phyloP scores from a whole-genome alignment of 1,284 basidiomycete species.

The Fistulina hepatica region DNA sequence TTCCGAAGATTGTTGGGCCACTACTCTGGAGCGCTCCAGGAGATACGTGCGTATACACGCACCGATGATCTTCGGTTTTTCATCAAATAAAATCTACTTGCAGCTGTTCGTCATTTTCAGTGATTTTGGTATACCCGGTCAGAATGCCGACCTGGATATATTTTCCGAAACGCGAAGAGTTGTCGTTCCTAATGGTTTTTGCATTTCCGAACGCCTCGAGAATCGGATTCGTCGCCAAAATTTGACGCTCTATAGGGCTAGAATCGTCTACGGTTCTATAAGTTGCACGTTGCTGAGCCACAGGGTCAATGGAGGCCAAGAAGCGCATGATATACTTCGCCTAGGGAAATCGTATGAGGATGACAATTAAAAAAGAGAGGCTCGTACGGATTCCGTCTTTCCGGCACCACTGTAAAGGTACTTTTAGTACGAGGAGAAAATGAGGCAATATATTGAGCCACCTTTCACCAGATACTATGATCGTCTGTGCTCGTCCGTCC shows the following conservation, averaged over 20 bases:
- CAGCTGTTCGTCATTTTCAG: background rate
- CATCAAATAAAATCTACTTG: constrained; percentile 86
- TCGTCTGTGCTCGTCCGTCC: constrained; percentile 93
- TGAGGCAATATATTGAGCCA: constrained; percentile 24
- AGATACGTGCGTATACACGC: constrained; percentile 97
- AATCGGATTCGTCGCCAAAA: constrained; percentile 98
- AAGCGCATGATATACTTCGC: constrained; percentile 99
- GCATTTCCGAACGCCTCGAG: constrained; percentile 99
- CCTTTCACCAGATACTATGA: constrained; percentile 98
- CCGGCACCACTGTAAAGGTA: constrained; percentile 75
- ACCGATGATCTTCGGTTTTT: constrained; percentile 90
- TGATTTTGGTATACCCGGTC: constrained; percentile 4
- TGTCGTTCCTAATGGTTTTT: constrained; percentile 98
- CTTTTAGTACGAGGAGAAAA: constrained; percentile 3
- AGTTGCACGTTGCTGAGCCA: constrained; percentile 54
- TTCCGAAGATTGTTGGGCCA: constrained; percentile 94
- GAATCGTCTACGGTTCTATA: constrained; percentile 68
- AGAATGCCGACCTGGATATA: constrained; percentile 80
- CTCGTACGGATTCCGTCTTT: constrained; percentile 86
- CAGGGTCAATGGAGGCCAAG: constrained; percentile 87
- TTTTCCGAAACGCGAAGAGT: constrained; percentile 98
- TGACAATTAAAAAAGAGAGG: constrained; percentile 1
- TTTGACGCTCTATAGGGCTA: constrained; percentile 93
- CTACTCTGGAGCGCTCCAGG: constrained; percentile 93
- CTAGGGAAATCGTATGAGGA: constrained; percentile 25